A percentile compares a stretch with the other conserved stretches of the same genome.
phyloP scores from a whole-genome alignment of 1,284 basidiomycete genomes.

The Crucibulum parvulum region DNA sequence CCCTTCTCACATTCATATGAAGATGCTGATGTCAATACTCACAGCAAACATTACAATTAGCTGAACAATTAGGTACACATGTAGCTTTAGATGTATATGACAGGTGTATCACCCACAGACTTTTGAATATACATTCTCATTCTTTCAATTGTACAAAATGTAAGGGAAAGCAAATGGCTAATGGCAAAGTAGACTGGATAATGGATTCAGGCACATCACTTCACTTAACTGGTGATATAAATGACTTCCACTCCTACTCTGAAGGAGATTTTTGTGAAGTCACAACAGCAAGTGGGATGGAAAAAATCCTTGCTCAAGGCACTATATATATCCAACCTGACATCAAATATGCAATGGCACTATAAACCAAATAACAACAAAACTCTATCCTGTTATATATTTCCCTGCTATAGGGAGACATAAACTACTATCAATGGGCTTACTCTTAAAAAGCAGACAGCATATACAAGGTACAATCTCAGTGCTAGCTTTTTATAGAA shows the following conservation, averaged over 20 bases:
- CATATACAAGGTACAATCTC: not conserved
- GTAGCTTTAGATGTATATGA: not conserved
- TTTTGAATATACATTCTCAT: not conserved
- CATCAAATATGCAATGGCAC: not conserved
- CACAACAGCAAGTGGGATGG: not conserved
- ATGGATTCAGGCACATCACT: conserved; percentile 14
- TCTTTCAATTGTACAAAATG: not conserved
- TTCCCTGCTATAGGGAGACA: not conserved
- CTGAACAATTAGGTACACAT: not conserved
- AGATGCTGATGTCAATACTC: not conserved
- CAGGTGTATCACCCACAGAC: not conserved
- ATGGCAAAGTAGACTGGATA: conserved; percentile 6
- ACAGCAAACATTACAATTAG: not conserved
- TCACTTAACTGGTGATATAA: conserved; percentile 3
- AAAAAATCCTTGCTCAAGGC: not conserved
- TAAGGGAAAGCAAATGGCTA: conserved; percentile 6
- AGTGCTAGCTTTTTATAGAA: not conserved
- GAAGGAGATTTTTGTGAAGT: conserved; percentile 2
- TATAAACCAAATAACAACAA: not conserved
- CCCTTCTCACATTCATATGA: not conserved
- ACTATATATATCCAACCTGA: not conserved
- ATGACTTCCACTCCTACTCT: not conserved
- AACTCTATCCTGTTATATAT: not conserved
- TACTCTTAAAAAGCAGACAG: not conserved
- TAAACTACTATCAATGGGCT: conserved; percentile 1